These are phyloP conservation scores for Histomonas meleagridis DNA, from an alignment of 208 protist species.

Conservation along the genomic window DNA sequence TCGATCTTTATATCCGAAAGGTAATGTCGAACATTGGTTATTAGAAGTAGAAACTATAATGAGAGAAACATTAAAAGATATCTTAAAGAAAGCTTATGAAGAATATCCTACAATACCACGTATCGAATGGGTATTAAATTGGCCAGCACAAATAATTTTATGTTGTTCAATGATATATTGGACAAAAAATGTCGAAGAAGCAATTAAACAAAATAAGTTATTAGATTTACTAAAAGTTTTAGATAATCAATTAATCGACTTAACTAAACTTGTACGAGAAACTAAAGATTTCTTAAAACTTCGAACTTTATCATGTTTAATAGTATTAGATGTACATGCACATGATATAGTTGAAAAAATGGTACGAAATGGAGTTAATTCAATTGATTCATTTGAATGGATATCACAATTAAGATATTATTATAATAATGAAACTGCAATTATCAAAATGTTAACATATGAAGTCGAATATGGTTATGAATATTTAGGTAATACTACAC, in stretches of 20 bases:
- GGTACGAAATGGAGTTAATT: slow-evolving; percentile 66
- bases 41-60: slow-evolving; percentile 72
- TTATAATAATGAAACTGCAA: slow-evolving; percentile 41
- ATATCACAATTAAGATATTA: slow-evolving; percentile 51
- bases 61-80: slow-evolving; percentile 64
- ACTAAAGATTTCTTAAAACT: slow-evolving; percentile 71
- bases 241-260: slow-evolving; percentile 47
- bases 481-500: slow-evolving; percentile 53
- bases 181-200: slow-evolving; percentile 73
- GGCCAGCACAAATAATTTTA: slow-evolving; percentile 65
- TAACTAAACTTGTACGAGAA: slow-evolving; percentile 69
- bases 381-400: slow-evolving; percentile 79
- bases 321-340: slow-evolving; percentile 88
- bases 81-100: slow-evolving; percentile 50
- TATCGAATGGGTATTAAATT: slow-evolving; percentile 53
- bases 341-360: slow-evolving; percentile 79
- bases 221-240: slow-evolving; percentile 45
- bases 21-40: slow-evolving; percentile 78
- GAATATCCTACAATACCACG: slow-evolving; percentile 44
- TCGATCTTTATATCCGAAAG: slow-evolving; percentile 35
- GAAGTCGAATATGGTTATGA: slow-evolving; percentile 53
- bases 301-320: slow-evolving; percentile 76
- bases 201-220: slow-evolving; percentile 57
- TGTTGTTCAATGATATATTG: slow-evolving; percentile 78
- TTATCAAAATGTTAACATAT: slow-evolving; percentile 50